These are phyloP conservation scores for Galeopsis tetrahit DNA, from an alignment of 257 asterid genomes.

Conservation along the genomic window DNA sequence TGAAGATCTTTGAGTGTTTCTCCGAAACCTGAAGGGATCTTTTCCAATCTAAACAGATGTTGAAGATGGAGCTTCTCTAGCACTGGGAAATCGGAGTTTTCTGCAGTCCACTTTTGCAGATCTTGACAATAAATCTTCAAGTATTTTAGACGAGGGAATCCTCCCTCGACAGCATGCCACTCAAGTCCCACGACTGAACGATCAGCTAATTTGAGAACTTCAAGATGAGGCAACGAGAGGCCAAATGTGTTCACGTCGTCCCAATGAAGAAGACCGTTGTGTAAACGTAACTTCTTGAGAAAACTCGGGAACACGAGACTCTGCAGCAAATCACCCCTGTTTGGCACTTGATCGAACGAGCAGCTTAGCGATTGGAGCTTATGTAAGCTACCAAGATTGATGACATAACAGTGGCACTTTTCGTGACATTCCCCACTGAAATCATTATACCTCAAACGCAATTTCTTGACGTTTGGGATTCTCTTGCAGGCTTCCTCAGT, in stretches of 20 bases:
- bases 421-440: background rate
- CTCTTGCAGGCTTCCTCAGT: slow-evolving; percentile 10
- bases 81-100: background rate
- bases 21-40: slow-evolving; percentile 26
- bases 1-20: slow-evolving; percentile 19
- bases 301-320: background rate
- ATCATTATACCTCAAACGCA: slow-evolving; percentile 6
- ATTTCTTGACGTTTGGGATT: slow-evolving; percentile 29
- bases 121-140: background rate
- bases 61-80: background rate
- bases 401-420: background rate
- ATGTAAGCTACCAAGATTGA: background rate
- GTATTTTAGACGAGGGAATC: slow-evolving; percentile 22
- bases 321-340: background rate
- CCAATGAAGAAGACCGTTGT: background rate
- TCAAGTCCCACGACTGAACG: background rate
- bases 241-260: slow-evolving; percentile 11
- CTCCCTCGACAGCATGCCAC: slow-evolving; percentile 29
- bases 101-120: slow-evolving; percentile 19
- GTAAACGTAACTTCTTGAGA: slow-evolving; percentile 23
- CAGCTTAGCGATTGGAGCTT: slow-evolving; percentile 22
- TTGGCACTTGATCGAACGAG: background rate
- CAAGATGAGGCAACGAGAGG: slow-evolving; percentile 15
- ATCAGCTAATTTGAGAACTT: background rate
- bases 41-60: accelerated